Evolutionary conservation across 2,329 filamentous ascomycete species (phyloP), one percentile per base, ranked within the genome.

Genomic region (Curvularia verruculosa): DNA sequence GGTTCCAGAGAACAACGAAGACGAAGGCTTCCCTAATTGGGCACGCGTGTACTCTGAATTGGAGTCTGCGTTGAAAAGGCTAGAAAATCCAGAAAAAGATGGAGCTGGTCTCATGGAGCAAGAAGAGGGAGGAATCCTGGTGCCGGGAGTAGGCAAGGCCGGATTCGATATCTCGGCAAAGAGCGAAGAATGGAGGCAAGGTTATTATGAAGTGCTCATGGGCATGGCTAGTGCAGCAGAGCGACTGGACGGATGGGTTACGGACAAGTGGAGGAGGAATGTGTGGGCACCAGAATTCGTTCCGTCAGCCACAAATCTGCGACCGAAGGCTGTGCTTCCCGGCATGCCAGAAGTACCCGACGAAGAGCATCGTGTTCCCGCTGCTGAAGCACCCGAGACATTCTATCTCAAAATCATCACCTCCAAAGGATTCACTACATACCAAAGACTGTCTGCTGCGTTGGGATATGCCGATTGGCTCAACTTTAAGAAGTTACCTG

Each of bases 131-230:
- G 84, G 80, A 0, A 77, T 74, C 13, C 3, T 70, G 18, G 70
- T 74, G 5, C 71, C 70, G 3, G 73, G 71, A 1, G 55, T 75
- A 15, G 73, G 73, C 19, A 75, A 71, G 51, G 80, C 82, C 2
- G 86, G 87, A 0, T 86, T 86, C 63, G 91, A 96, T 72, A 80
- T 95, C 54, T 85, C 85, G 1, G 83, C 78, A 6, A 96, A 92
- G 80, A 89, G 87, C 61, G 91, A 96, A 75, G 82, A 89, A 48
- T 98, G 93, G 94, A 83, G 89, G 67, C 83, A 91, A 53, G 92
- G 92, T 1, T 98, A 98, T 77, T 92, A 89, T 69, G 87, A 96
- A 69, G 84, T 88, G 3, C 78, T 97, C 45, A 91, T 97, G 86
- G 83, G 89, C 10, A 86, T 86, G 58, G 93, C 89, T 0, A 85